These are phyloP conservation scores for Akebia trifoliata DNA, from an alignment of 164 flowering plant genomes.

Conservation along the genomic window DNA sequence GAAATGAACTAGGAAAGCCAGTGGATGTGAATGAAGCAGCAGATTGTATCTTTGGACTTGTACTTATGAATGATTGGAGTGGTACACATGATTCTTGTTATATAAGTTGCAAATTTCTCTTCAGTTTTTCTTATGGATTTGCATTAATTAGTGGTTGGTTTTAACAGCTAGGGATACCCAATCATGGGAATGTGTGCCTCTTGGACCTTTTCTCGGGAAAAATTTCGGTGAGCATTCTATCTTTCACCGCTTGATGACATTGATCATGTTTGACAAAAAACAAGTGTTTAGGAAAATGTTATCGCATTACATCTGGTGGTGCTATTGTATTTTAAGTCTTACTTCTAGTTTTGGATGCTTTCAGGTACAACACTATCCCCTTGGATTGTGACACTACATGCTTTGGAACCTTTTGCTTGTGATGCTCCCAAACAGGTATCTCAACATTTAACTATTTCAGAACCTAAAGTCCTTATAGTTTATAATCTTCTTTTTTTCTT, in stretches of 20 bases:
- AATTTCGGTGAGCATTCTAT: conserved; percentile 67
- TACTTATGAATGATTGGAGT: conserved; percentile 99
- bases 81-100: conserved; percentile 38
- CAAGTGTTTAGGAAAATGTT: neutral
- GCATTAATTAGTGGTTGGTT: conserved; percentile 16
- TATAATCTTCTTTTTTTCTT: neutral
- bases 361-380: conserved; percentile 93
- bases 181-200: conserved; percentile 98
- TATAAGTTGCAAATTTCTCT: conserved; percentile 1
- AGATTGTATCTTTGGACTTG: conserved; percentile 93
- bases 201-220: conserved; percentile 98
- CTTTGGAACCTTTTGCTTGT: conserved; percentile 84
- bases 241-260: neutral
- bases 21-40: conserved; percentile 77
- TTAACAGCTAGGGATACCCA: conserved; percentile 95
- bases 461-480: neutral
- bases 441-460: neutral
- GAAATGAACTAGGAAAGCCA: conserved; percentile 84
- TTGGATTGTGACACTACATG: conserved; percentile 97
- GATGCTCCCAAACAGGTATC: conserved; percentile 81
- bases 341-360: conserved; percentile 11
- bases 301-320: neutral
- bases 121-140: neutral
- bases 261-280: neutral
- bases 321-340: neutral